Evolutionary conservation across 2,329 filamentous ascomycete genomes (phyloP), one percentile per base, ranked within the genome.

Genomic region (Chaetothyriales sp.): DNA sequence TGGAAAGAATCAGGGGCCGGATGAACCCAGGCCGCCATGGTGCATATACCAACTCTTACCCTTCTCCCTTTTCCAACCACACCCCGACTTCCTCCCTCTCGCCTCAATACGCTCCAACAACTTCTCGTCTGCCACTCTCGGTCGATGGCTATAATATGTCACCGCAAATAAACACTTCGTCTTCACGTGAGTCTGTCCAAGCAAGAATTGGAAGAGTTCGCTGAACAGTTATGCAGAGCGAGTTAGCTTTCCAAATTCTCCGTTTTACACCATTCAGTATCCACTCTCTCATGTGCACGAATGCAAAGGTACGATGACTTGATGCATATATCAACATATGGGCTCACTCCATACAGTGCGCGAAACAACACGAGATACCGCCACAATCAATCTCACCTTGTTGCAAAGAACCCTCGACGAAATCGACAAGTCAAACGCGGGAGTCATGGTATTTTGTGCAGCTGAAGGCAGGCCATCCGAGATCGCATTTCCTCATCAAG

Each of bases 401-500:
- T 77, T 76, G 13, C 65, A 76, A 28, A 69, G 75, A 2, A 66
- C 72, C 10, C 73, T 81, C 7, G 68, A 77, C 43, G 75, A 74
- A 46, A 73, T 89, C 47, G 69, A 76, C 22, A 65, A 67, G 6
- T 81, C 90, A 55, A 71, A 76, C 10, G 70, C 84, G 61, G 78
- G 82, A 48, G 75, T 95, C 44, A 83, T 95, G 78, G 75, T 95
- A 4, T 95, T 94, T 64, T 94, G 89, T 62, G 82, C 86, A 2
- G 72, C 74, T 1, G 83, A 87, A 51, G 52, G 49, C 4, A 79
- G 77, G 15, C 66, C 72, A 2, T 70, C 71, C 48, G 88, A 97
- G 56, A 82, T 98, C 50, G 73, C 86, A 0, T 98, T 98, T 59
- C 92, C 92, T 1, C 82, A 90, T 61, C 89, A 95, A 69, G 85